Conservation (phyloP, 352 stramenopile species). For the Globisporangium solare region DNA sequence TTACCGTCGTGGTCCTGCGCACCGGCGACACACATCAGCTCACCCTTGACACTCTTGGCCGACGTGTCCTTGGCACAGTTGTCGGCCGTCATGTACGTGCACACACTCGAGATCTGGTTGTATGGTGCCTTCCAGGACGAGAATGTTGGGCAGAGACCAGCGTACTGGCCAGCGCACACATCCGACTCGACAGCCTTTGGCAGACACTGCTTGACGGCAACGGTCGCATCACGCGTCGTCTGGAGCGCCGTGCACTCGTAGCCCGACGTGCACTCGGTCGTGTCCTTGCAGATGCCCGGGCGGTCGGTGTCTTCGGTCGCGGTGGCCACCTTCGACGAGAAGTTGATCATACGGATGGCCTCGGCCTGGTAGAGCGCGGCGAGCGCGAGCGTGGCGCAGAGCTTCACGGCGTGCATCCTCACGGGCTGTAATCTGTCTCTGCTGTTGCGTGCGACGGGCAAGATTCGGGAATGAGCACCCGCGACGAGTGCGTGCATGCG, state of each 20-base stretch:
- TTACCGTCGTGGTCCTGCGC: slow-evolving; percentile 36
- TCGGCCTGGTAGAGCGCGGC: slow-evolving; percentile 27
- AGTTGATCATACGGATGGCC: slow-evolving; percentile 4
- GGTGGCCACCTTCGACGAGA: slow-evolving; percentile 10
- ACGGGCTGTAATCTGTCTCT: not conserved
- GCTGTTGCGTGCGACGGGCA: slow-evolving; percentile 8
- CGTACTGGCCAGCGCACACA: slow-evolving; percentile 59
- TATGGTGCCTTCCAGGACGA: slow-evolving; percentile 59
- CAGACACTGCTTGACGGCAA: slow-evolving; percentile 70
- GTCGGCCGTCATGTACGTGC: slow-evolving; percentile 66
- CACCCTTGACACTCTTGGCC: slow-evolving; percentile 38
- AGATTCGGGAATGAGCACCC: slow-evolving; percentile 14
- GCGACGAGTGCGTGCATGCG: too few relatives aligned
- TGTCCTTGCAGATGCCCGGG: slow-evolving; percentile 55
- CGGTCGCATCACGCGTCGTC: slow-evolving; percentile 50
- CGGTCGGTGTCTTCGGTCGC: slow-evolving; percentile 18
- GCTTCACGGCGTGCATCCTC: slow-evolving; percentile 39
- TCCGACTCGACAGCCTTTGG: slow-evolving; percentile 52
- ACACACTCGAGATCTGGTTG: slow-evolving; percentile 75
- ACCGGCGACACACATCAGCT: slow-evolving; percentile 50
- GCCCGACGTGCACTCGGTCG: slow-evolving; percentile 40
- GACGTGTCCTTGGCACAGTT: slow-evolving; percentile 43
- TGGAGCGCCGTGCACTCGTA: slow-evolving; percentile 72
- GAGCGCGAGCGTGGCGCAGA: slow-evolving; percentile 25
- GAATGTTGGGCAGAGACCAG: slow-evolving; percentile 65